Evolutionary conservation across 345 rosid genomes (phyloP).

Genomic region (Leavenworthia alabamica): DNA sequence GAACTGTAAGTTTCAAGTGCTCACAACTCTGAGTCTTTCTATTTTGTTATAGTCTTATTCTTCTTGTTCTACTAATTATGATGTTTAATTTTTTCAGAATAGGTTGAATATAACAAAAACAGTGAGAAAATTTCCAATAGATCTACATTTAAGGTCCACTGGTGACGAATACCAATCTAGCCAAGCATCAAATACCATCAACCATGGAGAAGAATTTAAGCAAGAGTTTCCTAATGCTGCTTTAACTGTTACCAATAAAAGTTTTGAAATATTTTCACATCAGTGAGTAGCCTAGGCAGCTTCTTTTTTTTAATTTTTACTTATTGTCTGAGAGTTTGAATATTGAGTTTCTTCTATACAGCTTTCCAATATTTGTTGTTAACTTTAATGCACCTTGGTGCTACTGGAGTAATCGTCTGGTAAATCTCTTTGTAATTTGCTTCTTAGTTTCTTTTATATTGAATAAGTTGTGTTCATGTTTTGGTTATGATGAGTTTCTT

Average conservation of each 20-base stretch:
- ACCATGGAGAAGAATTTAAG: constrained; percentile 77
- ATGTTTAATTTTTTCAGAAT: constrained; percentile 58
- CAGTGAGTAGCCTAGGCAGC: constrained; percentile 59
- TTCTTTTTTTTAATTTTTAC: constrained; percentile 8
- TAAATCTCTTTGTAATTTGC: constrained; percentile 30
- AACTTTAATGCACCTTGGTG: constrained; percentile 99
- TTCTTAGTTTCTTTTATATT: neutral
- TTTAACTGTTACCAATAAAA: constrained; percentile 40
- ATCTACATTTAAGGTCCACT: constrained; percentile 59
- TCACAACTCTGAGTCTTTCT: too few relatives aligned
- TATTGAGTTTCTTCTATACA: constrained; percentile 35
- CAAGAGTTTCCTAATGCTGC: constrained; percentile 67
- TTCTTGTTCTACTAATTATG: constrained; percentile 13
- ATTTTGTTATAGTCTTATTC: too few relatives aligned
- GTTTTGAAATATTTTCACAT: constrained; percentile 65
- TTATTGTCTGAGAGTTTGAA: constrained; percentile 5
- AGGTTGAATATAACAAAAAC: constrained; percentile 98
- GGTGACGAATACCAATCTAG: constrained; percentile 79
- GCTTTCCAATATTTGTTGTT: constrained; percentile 81
- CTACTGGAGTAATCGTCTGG: constrained; percentile 95
- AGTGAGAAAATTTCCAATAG: constrained; percentile 84
- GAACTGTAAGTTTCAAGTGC: too few relatives aligned
- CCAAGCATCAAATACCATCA: constrained; percentile 45
- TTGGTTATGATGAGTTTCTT: too few relatives aligned
- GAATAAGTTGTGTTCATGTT: too few relatives aligned